Evolutionary conservation across 140 eudicot species (phyloP).

Genomic region (Oenanthe javanica): DNA sequence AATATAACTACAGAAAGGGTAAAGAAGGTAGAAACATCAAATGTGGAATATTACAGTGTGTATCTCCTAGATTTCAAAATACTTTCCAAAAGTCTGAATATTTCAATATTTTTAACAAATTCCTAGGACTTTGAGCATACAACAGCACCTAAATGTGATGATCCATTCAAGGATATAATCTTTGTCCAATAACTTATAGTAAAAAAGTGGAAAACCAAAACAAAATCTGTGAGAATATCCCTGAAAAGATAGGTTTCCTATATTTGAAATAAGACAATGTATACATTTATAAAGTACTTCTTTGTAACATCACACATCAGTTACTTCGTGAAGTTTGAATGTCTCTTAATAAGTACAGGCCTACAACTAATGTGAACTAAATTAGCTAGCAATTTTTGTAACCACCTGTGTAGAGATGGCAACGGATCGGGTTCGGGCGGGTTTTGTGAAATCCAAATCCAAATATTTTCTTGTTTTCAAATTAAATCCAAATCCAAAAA

Average conservation of each 20-base stretch:
- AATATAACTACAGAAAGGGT: neutral
- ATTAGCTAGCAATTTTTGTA: no score
- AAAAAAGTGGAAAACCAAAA: neutral
- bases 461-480: no score
- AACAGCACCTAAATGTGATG: neutral
- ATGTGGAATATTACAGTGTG: neutral
- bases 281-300: neutral
- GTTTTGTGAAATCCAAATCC: no score
- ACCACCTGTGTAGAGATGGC: no score
- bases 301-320: neutral
- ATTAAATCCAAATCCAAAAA: no score
- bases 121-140: neutral
- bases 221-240: neutral
- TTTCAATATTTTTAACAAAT: neutral
- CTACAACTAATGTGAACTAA: neutral
- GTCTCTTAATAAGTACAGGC: neutral
- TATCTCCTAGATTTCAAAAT: neutral
- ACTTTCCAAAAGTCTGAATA: neutral
- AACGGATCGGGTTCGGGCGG: no score
- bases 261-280: neutral
- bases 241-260: neutral
- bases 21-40: neutral
- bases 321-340: neutral
- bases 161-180: neutral
- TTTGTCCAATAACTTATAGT: neutral